Evolutionary conservation across 1,139 yeast genomes (phyloP).

Genomic region (Geotrichum citri-aurantii): DNA sequence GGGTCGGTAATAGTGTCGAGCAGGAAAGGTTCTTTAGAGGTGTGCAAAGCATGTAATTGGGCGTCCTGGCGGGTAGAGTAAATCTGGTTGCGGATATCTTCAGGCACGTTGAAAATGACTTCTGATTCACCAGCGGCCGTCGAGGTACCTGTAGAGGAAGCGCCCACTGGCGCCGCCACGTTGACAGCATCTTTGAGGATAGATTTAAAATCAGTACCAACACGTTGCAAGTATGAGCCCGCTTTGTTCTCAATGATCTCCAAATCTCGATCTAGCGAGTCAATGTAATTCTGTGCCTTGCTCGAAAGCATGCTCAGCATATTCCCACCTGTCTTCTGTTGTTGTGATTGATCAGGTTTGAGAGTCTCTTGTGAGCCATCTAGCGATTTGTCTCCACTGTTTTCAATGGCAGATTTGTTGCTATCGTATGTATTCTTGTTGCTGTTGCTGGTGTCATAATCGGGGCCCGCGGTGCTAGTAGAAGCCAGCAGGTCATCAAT

Average conservation of each 20-base stretch:
- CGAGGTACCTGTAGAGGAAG: conserved; percentile 4
- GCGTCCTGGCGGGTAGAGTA: conserved; percentile 53
- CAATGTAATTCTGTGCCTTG: conserved; percentile 56
- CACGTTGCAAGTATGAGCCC: conserved; percentile 50
- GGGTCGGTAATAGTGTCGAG: conserved; percentile 27
- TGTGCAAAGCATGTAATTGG: conserved; percentile 49
- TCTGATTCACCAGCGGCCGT: conserved; percentile 34
- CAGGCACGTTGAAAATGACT: conserved; percentile 43
- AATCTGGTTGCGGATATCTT: conserved; percentile 35
- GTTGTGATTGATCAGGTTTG: background rate
- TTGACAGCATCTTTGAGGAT: conserved; percentile 51
- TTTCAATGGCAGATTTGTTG: background rate
- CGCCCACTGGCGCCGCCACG: conserved; percentile 35
- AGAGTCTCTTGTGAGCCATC: conserved; percentile 6
- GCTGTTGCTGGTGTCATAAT: background rate
- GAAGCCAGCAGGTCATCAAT: conserved; percentile 26
- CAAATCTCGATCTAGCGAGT: conserved; percentile 59
- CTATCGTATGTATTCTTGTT: background rate
- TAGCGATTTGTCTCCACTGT: background rate
- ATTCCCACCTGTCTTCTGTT: conserved; percentile 20
- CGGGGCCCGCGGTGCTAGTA: conserved; percentile 8
- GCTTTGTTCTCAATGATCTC: conserved; percentile 65
- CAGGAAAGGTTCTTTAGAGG: conserved; percentile 44
- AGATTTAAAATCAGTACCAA: conserved; percentile 44
- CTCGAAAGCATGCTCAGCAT: conserved; percentile 36